phyloP scores from a whole-genome alignment of 2,329 filamentous ascomycete genomes.

The Trichoderma sp. region DNA sequence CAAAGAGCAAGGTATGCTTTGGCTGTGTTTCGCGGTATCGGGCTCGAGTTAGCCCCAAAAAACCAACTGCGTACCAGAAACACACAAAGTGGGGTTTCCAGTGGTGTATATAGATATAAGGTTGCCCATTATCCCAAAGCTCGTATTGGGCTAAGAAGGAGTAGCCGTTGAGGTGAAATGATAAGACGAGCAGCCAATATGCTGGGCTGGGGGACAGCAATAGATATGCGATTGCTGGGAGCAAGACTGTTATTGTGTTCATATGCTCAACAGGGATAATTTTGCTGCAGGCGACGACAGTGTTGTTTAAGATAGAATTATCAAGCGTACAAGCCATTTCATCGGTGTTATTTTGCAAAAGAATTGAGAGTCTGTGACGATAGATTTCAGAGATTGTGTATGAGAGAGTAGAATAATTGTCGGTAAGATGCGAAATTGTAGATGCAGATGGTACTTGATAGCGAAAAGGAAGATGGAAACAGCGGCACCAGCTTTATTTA shows the following conservation, averaged over 20 bases:
- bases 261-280: background rate
- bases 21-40: background rate
- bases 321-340: background rate
- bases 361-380: background rate
- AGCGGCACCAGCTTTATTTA: background rate
- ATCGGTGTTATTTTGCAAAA: background rate
- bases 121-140: accelerated
- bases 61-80: too few species aligned
- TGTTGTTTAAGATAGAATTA: background rate
- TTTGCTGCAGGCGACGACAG: background rate
- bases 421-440: background rate
- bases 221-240: background rate
- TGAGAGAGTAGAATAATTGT: background rate
- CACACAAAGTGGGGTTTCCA: too few species aligned
- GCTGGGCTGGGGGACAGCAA: background rate
- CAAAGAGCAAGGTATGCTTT: background rate
- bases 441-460: accelerated
- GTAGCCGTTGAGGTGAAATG: background rate
- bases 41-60: background rate
- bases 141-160: background rate
- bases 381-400: accelerated
- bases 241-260: background rate
- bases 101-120: background rate
- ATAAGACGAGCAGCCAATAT: background rate
- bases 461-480: background rate